These are phyloP conservation scores for Vigna reflexopilosa DNA, from an alignment of 306 rosid genomes.

Conservation along the genomic window DNA sequence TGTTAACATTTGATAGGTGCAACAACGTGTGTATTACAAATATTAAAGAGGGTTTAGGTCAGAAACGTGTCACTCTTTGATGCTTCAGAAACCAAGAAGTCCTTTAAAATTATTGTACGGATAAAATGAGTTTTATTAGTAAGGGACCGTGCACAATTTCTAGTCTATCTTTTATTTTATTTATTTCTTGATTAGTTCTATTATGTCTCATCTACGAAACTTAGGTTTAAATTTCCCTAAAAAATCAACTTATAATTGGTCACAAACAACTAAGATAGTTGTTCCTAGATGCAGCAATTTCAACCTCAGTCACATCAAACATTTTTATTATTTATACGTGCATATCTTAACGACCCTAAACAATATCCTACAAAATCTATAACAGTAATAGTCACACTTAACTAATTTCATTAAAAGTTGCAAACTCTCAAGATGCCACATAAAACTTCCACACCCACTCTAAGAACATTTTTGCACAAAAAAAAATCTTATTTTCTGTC, in stretches of 20 bases:
- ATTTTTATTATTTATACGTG: slow-evolving; percentile 12
- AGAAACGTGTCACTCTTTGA: too few species aligned
- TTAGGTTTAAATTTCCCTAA: neutral
- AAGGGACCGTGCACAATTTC: neutral
- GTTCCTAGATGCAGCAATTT: neutral
- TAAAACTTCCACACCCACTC: neutral
- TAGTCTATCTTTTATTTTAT: neutral
- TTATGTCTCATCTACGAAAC: neutral
- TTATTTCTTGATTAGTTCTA: too few species aligned
- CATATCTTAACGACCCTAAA: slow-evolving; percentile 46
- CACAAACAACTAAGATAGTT: slow-evolving; percentile 12
- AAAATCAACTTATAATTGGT: slow-evolving; percentile 12
- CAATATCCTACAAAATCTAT: slow-evolving; percentile 38
- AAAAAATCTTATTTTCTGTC: neutral
- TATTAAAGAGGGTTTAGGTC: too few species aligned
- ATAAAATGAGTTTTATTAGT: neutral
- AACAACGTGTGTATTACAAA: too few species aligned
- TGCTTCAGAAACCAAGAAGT: too few species aligned
- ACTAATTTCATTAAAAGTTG: slow-evolving; percentile 5
- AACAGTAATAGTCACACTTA: neutral
- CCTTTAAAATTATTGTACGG: neutral
- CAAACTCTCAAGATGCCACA: slow-evolving; percentile 9
- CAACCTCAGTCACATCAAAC: slow-evolving; percentile 44
- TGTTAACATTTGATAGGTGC: too few species aligned
- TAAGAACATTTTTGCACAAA: slow-evolving; percentile 10